A percentile compares a stretch with the other conserved stretches of the same genome.
Evolutionary conservation across 75 land plant genomes (phyloP).

Genomic region (Pinus taeda): DNA sequence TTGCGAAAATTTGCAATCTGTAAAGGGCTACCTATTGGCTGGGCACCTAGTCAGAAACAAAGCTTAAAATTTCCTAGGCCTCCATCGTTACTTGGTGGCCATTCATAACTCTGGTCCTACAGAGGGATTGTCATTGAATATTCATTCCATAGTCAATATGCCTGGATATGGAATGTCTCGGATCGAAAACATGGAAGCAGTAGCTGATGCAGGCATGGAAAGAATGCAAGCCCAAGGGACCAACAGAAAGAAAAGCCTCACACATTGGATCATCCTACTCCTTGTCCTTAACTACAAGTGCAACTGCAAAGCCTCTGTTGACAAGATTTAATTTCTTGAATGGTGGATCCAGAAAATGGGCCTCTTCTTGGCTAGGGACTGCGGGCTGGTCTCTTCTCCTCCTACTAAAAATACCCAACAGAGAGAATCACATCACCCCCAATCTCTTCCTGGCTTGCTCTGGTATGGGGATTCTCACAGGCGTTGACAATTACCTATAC

Average conservation of each 20-base stretch:
- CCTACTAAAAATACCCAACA: constrained; percentile 22
- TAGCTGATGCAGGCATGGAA: not conserved
- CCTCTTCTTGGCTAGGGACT: too few relatives aligned
- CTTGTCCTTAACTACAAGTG: constrained; percentile 20
- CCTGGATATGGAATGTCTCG: too few relatives aligned
- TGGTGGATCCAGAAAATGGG: constrained; percentile 43
- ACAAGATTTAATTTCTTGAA: constrained; percentile 44
- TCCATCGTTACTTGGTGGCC: too few relatives aligned
- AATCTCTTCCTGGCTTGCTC: constrained; percentile 19
- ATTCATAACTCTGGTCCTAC: too few relatives aligned
- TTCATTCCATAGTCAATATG: too few relatives aligned
- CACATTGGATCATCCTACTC: constrained; percentile 13
- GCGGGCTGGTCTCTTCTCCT: constrained; percentile 43
- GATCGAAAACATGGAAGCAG: too few relatives aligned
- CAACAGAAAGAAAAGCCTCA: not conserved
- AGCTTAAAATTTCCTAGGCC: too few relatives aligned
- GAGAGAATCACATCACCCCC: constrained; percentile 16
- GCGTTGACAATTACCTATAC: constrained; percentile 48
- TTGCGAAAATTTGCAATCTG: too few relatives aligned
- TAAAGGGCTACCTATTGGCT: too few relatives aligned
- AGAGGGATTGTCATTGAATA: too few relatives aligned
- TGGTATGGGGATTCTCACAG: constrained; percentile 41
- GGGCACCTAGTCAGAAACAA: too few relatives aligned
- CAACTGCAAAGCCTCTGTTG: constrained; percentile 28
- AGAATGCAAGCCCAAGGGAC: not conserved